phyloP scores from a whole-genome alignment of 345 rosid genomes.

The Eucalyptus polybractea region DNA sequence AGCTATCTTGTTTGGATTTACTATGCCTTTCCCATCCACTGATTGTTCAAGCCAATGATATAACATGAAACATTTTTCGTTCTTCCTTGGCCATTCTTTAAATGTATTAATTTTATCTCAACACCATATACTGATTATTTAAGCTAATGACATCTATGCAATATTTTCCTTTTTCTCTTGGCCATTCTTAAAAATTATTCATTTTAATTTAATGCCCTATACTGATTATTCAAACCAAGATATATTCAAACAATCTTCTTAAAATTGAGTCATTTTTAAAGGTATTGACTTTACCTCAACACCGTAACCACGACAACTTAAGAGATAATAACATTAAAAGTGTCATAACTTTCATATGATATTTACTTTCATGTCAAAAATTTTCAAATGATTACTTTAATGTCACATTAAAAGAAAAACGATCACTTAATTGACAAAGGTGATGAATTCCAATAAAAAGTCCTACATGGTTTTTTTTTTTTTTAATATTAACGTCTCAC shows the following conservation, averaged over 20 bases:
- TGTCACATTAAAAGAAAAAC: not conserved
- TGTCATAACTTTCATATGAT: not conserved
- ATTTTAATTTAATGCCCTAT: not conserved
- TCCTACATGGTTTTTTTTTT: not conserved
- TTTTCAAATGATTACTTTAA: not conserved
- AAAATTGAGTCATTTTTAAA: not conserved
- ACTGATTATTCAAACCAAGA: not conserved
- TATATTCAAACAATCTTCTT: not conserved
- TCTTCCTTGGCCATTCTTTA: not conserved
- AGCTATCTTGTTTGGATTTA: not conserved
- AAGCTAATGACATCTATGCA: not conserved
- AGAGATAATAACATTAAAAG: not conserved
- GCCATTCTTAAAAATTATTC: not conserved
- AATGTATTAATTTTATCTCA: not conserved
- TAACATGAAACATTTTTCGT: not conserved
- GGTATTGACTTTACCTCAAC: not conserved
- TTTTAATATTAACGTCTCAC: too few relatives aligned
- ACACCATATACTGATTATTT: not conserved
- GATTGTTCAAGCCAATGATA: not conserved
- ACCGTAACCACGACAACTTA: rapidly evolving
- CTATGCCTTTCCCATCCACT: not conserved
- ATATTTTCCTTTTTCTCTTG: not conserved
- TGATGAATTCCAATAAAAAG: not conserved
- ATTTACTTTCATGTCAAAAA: rapidly evolving
- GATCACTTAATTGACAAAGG: too few relatives aligned